Percentiles rank a stretch among this genome's conserved stretches.
Evolutionary conservation across 1,139 yeast genomes (phyloP).

Genomic region (Kazachstania sp.): DNA sequence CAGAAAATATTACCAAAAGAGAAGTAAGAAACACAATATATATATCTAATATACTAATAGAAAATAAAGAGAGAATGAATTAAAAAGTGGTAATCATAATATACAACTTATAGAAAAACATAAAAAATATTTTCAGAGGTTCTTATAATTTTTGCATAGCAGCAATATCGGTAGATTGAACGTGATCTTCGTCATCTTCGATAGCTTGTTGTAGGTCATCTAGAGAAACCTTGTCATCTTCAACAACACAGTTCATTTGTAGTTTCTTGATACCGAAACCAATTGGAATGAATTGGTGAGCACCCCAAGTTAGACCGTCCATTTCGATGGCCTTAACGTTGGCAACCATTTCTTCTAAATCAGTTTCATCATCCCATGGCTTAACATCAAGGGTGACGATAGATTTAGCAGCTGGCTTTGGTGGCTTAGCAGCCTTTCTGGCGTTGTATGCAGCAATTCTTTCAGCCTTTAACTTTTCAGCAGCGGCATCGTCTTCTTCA

Average conservation of each 20-base stretch:
- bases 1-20: too few relatives aligned
- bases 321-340: conserved; percentile 73
- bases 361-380: conserved; percentile 99
- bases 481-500: conserved; percentile 87
- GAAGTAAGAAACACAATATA: background rate
- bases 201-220: conserved; percentile 78
- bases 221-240: conserved; percentile 90
- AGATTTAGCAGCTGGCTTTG: conserved; percentile 98
- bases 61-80: background rate
- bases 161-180: conserved; percentile 96
- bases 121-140: background rate
- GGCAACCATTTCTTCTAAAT: conserved; percentile 78
- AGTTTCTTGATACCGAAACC: conserved; percentile 99
- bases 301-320: conserved; percentile 99
- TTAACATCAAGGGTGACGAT: conserved; percentile 93
- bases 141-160: conserved; percentile 95
- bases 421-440: conserved; percentile 94
- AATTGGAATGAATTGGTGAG: conserved; percentile 88
- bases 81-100: conserved; percentile 1
- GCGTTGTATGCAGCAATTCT: conserved; percentile 97
- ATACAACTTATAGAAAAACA: background rate
- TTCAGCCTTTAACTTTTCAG: conserved; percentile 93
- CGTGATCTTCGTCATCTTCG: conserved; percentile 98
- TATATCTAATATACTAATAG: background rate
- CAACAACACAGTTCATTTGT: conserved; percentile 96